Base-by-base conservation (phyloP, 805 yeast genomes). In the Candida nemodendra region DNA sequence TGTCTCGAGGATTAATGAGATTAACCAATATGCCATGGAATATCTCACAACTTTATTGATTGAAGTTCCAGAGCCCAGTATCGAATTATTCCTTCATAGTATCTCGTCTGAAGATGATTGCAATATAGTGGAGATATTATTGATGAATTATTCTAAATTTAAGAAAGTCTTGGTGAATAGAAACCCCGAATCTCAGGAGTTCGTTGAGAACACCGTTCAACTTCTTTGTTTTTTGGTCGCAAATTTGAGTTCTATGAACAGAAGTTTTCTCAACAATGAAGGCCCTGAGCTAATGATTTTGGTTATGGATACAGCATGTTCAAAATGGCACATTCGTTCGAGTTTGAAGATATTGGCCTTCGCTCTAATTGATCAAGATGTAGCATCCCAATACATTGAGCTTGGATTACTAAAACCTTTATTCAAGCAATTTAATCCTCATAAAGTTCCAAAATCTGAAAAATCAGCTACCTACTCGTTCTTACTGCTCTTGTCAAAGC, bases 231-330 rank as follows among this genome's bases (percentile, higher is more conserved):
- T 37, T 16, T 27, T 52, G 15, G 13, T 50, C 8, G 34, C 39
- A 3, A 32, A 30, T 3, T 27, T 30, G 9, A 18, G 29, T 3
- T 3, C 18, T 8, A 36, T 38, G 14, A 32, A n/a, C 14, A 18
- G 15, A 1, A 15, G 32, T 2, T 51, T 47, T 24, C 4, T 41
- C 5, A 28, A 22, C 1, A 34, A 36, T 34, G 55, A 51, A 34
- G 55, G 55, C 5, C 17, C 44, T 5, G 50, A 48, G 22, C 30
- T 51, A 11, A 30, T 40, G 23, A 15, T 51, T 6, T 23, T 51
- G 32, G 18, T 48, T 9, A 31, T 51, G 11, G 34, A 38, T 9
- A 21, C 22, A 14, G 26, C 36, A 4, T 17, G 18, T 15, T 39
- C 53, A 11, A 34, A 32, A n/a, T 49, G 48, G 53, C 53, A 48